A percentile compares a stretch with the other conserved stretches of the same genome.
Evolutionary conservation across 805 yeast genomes (phyloP).

Genomic region (Debaryomyces hansenii): DNA sequence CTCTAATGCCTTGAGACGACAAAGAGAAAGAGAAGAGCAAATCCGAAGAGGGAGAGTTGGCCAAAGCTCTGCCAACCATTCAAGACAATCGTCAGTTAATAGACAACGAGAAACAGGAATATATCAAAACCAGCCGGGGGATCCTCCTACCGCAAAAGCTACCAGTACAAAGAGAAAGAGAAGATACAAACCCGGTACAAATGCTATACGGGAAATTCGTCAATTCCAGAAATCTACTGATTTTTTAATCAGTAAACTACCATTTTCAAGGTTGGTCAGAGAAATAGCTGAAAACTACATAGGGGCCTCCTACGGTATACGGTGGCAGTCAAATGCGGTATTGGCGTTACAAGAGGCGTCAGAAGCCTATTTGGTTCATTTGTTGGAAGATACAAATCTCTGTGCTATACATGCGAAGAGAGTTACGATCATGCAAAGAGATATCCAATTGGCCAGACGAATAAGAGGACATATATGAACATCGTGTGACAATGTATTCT

Average conservation of each 20-base stretch:
- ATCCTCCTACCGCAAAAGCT: constrained; percentile 37
- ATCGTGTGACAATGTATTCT: neutral
- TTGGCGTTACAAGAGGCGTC: constrained; percentile 80
- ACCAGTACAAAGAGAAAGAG: constrained; percentile 28
- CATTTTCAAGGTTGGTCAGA: constrained; percentile 74
- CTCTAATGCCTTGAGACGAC: constrained; percentile 9
- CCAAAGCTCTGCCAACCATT: neutral
- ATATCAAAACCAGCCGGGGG: constrained; percentile 54
- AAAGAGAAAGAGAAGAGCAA: constrained; percentile 9
- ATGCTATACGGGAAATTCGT: constrained; percentile 67
- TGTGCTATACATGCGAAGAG: constrained; percentile 79
- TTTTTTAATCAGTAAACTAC: constrained; percentile 65
- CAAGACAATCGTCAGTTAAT: constrained; percentile 11
- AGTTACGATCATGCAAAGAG: constrained; percentile 84
- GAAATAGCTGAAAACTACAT: constrained; percentile 67
- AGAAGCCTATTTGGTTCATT: constrained; percentile 72
- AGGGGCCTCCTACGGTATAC: constrained; percentile 54
- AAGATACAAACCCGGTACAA: constrained; percentile 61
- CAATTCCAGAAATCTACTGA: constrained; percentile 69
- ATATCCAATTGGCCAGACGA: constrained; percentile 76
- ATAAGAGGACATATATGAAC: constrained; percentile 53
- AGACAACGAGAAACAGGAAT: constrained; percentile 31
- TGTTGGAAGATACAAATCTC: constrained; percentile 74
- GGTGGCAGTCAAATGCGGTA: constrained; percentile 81
- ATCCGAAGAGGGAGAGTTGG: constrained; percentile 5